Evolutionary conservation across 2,329 filamentous ascomycete genomes (phyloP), one percentile per base, ranked within the genome.

Genomic region (Aspergillus sp.): DNA sequence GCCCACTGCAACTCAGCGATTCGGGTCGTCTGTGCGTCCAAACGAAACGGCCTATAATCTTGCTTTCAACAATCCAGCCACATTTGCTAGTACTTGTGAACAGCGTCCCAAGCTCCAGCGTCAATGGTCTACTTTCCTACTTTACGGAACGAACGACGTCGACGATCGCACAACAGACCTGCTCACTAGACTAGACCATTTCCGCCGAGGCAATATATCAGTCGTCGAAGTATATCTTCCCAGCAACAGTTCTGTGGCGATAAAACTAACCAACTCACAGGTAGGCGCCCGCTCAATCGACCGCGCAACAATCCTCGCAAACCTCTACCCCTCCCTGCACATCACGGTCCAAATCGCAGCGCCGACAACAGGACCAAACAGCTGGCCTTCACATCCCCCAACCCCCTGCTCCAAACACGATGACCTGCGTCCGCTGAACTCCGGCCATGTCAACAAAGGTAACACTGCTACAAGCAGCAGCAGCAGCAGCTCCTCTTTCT

Each of bases 1-100:
- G 71, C 53, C 68, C 59, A 17, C 59, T 54, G 7, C 73, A 73
- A 60, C 56, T 49, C 12, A 65, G 73, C 17, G 58, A 3, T 48
- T 44, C 17, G 51, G 41, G 3, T 5, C 24, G 11, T 44, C 52
- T 17, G 12, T 44, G 9, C 45, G 39, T 5, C 26, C 42, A 3
- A 56, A 53, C 9, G 56, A 55, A 17, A 49, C 52, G 2, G 43
- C 49, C 5, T 56, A 52, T 17, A 45, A 55, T 30, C 30, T 59
- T 8, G 53, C 53, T 26, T 43, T 57, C 24, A 53, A 45, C 9
- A 53, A 38, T 11, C 36, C 43, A 17, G 11, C 22, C 12, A 22
- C 58, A 5, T 61, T 61, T 32, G 48, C 49, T 5, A 43, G 34
- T 17, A 38, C 41, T 17, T 44, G 45, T 24, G 49, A 59, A 26